Conservation (phyloP, 768 basidiomycete species). For the Coprinopsis cinerea region DNA sequence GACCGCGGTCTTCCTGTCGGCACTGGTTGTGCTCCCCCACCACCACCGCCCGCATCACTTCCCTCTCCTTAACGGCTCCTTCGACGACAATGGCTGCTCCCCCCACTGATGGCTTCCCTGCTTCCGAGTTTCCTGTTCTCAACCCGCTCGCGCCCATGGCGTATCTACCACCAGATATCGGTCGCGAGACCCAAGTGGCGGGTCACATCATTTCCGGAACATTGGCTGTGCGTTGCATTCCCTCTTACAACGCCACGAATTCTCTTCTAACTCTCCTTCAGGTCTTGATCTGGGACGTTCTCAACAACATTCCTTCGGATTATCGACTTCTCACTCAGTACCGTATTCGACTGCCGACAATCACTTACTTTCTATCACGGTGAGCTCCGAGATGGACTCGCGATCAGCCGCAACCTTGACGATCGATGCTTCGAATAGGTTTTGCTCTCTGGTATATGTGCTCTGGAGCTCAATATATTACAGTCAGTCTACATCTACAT, state of each 20-base stretch:
- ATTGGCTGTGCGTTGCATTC: background rate
- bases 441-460: constrained; percentile 12
- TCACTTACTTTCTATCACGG: constrained; percentile 22
- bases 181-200: background rate
- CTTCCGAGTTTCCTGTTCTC: background rate
- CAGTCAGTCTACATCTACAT: too few species aligned
- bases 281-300: constrained; percentile 25
- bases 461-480: constrained; percentile 14
- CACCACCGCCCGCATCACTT: background rate
- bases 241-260: too few species aligned
- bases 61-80: background rate
- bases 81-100: background rate
- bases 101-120: background rate
- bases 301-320: constrained; percentile 18
- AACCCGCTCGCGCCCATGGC: background rate
- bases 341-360: constrained; percentile 14
- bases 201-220: background rate
- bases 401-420: too few species aligned
- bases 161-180: background rate
- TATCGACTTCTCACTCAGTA: constrained; percentile 16
- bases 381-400: constrained; percentile 7
- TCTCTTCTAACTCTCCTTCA: constrained; percentile 8
- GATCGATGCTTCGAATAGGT: too few species aligned
- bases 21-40: background rate
- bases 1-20: background rate